Conservation (phyloP, 148 eudicot species). For the Spergularia marina region DNA sequence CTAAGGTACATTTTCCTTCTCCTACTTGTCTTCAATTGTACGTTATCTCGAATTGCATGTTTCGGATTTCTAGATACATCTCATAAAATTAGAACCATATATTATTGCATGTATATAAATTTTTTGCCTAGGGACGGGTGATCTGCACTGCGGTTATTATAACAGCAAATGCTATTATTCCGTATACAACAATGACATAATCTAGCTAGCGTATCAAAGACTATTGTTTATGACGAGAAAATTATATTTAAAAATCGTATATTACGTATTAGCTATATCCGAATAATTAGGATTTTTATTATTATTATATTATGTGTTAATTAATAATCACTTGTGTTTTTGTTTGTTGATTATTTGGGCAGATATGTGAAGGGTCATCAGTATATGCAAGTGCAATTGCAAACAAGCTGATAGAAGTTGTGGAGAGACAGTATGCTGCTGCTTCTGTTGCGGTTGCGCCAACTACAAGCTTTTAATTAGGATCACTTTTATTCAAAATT, state of each 20-base stretch:
- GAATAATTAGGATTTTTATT: neutral
- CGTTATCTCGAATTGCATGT: too few relatives aligned
- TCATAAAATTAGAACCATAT: neutral
- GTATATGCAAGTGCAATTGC: slow-evolving; percentile 97
- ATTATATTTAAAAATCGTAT: too few relatives aligned
- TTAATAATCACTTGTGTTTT: neutral
- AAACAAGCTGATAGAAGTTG: slow-evolving; percentile 76
- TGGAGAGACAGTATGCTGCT: slow-evolving; percentile 64
- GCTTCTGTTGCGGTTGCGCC: slow-evolving; percentile 34
- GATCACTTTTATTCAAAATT: neutral
- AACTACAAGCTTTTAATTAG: slow-evolving; percentile 22
- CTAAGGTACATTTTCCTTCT: slow-evolving; percentile 50
- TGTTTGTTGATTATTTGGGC: slow-evolving; percentile 21
- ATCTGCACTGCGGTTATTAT: too few relatives aligned
- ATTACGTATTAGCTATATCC: too few relatives aligned
- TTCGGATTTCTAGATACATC: neutral
- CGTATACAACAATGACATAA: too few relatives aligned
- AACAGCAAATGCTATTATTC: too few relatives aligned
- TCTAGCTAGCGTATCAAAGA: too few relatives aligned
- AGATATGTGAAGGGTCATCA: slow-evolving; percentile 89
- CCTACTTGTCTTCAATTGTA: too few relatives aligned
- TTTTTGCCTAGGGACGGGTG: too few relatives aligned
- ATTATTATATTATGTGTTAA: neutral
- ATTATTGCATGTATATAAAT: too few relatives aligned
- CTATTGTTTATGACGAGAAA: too few relatives aligned